Evolutionary conservation across 305 asterid species (phyloP), one percentile per base, ranked within the genome.

Genomic region (Fraxinus latifolia): DNA sequence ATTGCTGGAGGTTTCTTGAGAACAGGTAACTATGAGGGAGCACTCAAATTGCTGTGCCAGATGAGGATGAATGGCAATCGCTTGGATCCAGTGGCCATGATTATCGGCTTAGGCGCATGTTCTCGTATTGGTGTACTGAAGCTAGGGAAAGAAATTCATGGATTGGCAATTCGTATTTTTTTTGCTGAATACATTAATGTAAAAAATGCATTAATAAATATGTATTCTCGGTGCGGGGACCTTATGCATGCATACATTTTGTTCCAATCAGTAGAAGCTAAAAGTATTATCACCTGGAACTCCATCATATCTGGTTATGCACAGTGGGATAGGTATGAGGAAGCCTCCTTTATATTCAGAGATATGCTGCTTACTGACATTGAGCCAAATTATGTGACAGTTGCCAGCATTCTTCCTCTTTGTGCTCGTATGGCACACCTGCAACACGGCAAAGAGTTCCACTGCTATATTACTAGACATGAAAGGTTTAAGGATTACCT

Each of bases 371-470:
- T 83, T 78, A 72, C 87, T 81, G 93, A 89, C 9, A 70, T 87
- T 3, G 77, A 85, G 85, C 99, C 95, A 27, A 95, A 91, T 85
- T 89, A 70, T 67, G 94, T 91, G 79, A 95, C 99, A 23, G 87
- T 95, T 73, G 98, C 98, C 8, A 84, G 93, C 85, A 91, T 93
- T 80, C 89, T 93, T 55, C 94, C 98, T 37, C 90, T 93, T 37
- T 93, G 95, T 88, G 97, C 98, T 32, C 94, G 97, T 50, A 89
- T 89, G 79, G 95, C 94, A 14, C 86, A 95, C 89, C 84, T 93
- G 58, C 92, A 88, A 77, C 95, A 92, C 53, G 98, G 95, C 72
- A 95, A 84, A 86, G 95, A 95, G 87, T 88, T 93, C 82, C 98
- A 95, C 82, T 85, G 97, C 84, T 93, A 92, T 76, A 89, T 95